Evolutionary conservation across 495 filamentous ascomycete genomes (phyloP).

Genomic region (Clavariopsis aquatica): DNA sequence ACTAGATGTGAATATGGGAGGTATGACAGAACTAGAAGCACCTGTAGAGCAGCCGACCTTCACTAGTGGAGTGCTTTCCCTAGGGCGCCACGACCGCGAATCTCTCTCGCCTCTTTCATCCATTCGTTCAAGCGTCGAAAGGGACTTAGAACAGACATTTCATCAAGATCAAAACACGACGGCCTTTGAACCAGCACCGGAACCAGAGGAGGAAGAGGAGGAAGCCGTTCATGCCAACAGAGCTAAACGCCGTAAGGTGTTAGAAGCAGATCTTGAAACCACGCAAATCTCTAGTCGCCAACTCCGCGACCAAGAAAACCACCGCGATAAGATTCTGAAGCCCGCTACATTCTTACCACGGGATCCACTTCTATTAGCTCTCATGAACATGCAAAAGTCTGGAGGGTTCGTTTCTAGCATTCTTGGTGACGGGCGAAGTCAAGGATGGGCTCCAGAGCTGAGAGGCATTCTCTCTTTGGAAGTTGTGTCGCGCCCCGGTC

Average conservation of each 20-base stretch:
- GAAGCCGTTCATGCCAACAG: conserved; percentile 58
- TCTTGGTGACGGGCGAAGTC: conserved; percentile 73
- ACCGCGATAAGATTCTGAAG: conserved; percentile 78
- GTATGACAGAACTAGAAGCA: conserved; percentile 58
- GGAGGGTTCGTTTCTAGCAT: conserved; percentile 83
- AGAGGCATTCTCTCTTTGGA: conserved; percentile 81
- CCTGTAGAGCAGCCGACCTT: conserved; percentile 46
- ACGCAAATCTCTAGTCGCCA: conserved; percentile 59
- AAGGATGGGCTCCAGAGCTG: conserved; percentile 87
- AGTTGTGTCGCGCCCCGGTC: conserved; percentile 70
- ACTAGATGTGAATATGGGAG: conserved; percentile 54
- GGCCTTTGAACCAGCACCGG: conserved; percentile 50
- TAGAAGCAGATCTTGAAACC: conserved; percentile 67
- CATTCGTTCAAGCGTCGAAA: conserved; percentile 52
- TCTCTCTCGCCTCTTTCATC: conserved; percentile 70
- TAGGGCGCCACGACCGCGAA: conserved; percentile 53
- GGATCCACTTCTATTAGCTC: conserved; percentile 77
- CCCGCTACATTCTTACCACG: conserved; percentile 76
- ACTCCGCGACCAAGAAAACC: conserved; percentile 77
- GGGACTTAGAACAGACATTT: conserved; percentile 58
- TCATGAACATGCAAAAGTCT: conserved; percentile 87
- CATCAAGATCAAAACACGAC: conserved; percentile 48
- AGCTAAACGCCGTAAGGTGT: conserved; percentile 73
- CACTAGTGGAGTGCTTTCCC: conserved; percentile 2
- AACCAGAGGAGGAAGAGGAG: conserved; percentile 54